These are phyloP conservation scores for Lophiotrema nucula DNA, from an alignment of 495 filamentous ascomycete genomes.

Conservation along the genomic window DNA sequence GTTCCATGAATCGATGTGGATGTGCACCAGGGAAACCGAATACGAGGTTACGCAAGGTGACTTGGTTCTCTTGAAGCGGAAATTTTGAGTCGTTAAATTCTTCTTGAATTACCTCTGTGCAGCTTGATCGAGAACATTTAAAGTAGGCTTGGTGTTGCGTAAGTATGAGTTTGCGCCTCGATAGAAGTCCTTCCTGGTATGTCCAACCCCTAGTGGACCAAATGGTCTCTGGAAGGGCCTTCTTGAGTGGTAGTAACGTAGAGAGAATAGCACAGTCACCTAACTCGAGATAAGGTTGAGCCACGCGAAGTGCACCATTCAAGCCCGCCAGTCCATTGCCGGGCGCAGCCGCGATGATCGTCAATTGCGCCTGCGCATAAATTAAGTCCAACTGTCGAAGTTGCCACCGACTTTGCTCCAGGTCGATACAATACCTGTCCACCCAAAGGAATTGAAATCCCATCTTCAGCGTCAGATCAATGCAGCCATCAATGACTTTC, in stretches of 20 bases:
- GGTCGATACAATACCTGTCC: neutral
- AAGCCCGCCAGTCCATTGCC: neutral
- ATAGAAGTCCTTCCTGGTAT: constrained; percentile 5
- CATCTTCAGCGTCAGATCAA: neutral
- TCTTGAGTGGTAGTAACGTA: neutral
- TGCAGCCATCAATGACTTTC: neutral
- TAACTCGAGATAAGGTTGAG: neutral
- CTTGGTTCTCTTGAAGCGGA: neutral
- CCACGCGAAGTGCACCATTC: neutral
- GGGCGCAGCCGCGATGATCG: neutral
- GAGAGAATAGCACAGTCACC: neutral
- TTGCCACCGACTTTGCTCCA: neutral
- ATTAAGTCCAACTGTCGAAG: neutral
- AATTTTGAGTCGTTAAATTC: neutral
- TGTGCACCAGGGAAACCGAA: neutral
- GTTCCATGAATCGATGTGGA: neutral
- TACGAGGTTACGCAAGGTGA: neutral
- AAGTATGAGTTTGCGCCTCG: neutral
- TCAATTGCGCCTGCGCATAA: neutral
- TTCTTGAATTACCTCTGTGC: neutral
- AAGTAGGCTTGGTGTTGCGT: neutral
- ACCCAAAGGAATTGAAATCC: neutral
- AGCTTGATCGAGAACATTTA: neutral
- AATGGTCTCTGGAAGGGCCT: neutral
- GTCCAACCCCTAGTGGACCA: constrained; percentile 6